Conservation (phyloP, 306 rosid genomes). For the Glycyrrhiza uralensis region DNA sequence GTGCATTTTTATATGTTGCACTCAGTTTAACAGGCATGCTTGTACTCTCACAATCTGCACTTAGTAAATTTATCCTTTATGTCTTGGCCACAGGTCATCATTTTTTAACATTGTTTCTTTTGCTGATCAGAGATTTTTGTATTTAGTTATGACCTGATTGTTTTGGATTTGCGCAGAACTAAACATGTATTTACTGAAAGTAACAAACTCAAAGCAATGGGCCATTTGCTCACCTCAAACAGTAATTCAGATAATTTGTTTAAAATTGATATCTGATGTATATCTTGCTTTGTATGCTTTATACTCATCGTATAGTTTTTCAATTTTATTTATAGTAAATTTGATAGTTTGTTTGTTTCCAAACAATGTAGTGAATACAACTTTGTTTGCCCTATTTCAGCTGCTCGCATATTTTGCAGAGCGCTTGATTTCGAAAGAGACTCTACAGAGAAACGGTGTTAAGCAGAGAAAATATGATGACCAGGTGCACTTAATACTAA, state of each 20-base stretch:
- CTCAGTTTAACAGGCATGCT: neutral
- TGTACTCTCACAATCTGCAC: neutral
- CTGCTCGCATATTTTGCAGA: conserved; percentile 62
- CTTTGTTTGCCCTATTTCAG: conserved; percentile 51
- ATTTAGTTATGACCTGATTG: neutral
- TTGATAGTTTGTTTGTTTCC: conserved; percentile 21
- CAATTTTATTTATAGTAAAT: neutral
- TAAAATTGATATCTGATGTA: conserved; percentile 1
- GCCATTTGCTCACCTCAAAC: neutral
- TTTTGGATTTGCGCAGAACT: neutral
- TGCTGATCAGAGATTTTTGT: neutral
- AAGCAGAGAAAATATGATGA: conserved; percentile 59
- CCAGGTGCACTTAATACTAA: conserved; percentile 55
- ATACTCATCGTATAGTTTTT: neutral
- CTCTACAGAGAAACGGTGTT: conserved; percentile 68
- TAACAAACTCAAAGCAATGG: neutral
- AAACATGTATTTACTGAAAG: neutral
- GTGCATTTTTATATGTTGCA: neutral
- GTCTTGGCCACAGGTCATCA: neutral
- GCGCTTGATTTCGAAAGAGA: conserved; percentile 66
- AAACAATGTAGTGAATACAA: conserved; percentile 19
- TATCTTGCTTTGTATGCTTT: conserved; percentile 2
- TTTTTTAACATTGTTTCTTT: neutral
- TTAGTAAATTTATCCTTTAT: neutral
- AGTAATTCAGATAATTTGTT: neutral